Conservation (phyloP, 2,329 filamentous ascomycete genomes). For the Xylaria sp. region DNA sequence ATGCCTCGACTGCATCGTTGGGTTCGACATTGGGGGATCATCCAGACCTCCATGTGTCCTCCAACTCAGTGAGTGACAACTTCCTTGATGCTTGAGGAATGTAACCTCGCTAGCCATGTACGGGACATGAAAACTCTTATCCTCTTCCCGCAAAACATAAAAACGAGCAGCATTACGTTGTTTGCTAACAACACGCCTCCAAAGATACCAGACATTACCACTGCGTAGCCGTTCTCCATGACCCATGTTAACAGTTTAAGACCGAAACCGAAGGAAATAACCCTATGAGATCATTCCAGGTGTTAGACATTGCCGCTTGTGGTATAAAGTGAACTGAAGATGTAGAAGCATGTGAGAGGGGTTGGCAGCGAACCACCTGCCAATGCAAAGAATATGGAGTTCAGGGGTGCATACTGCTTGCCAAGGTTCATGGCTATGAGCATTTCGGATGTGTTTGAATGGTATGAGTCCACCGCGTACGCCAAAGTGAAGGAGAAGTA, state of each 20-base stretch:
- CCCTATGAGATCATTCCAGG: constrained; percentile 38
- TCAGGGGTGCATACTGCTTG: constrained; percentile 54
- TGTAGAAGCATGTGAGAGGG: not conserved
- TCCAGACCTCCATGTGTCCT: constrained; percentile 9
- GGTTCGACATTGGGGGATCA: not conserved
- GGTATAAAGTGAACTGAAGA: not conserved
- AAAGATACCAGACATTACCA: constrained; percentile 63
- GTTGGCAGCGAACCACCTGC: not conserved
- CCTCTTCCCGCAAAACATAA: constrained; percentile 64
- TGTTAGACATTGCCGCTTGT: constrained; percentile 16
- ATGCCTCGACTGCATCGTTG: constrained; percentile 23
- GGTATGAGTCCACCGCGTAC: constrained; percentile 70
- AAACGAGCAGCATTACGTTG: constrained; percentile 60
- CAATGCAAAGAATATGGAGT: not conserved
- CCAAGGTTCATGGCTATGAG: constrained; percentile 70
- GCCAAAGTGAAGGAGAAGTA: constrained; percentile 69
- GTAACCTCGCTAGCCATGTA: constrained; percentile 62
- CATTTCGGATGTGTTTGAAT: constrained; percentile 70
- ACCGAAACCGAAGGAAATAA: constrained; percentile 65
- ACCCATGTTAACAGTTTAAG: constrained; percentile 64
- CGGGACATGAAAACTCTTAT: constrained; percentile 56
- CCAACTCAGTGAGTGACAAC: constrained; percentile 41
- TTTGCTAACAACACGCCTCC: constrained; percentile 61
- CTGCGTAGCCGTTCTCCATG: constrained; percentile 58
- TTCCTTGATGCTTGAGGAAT: constrained; percentile 49